Evolutionary conservation across 371 early-diverging fungal species (phyloP), one percentile per base, ranked within the genome.

Genomic region (Mucor piriformis): DNA sequence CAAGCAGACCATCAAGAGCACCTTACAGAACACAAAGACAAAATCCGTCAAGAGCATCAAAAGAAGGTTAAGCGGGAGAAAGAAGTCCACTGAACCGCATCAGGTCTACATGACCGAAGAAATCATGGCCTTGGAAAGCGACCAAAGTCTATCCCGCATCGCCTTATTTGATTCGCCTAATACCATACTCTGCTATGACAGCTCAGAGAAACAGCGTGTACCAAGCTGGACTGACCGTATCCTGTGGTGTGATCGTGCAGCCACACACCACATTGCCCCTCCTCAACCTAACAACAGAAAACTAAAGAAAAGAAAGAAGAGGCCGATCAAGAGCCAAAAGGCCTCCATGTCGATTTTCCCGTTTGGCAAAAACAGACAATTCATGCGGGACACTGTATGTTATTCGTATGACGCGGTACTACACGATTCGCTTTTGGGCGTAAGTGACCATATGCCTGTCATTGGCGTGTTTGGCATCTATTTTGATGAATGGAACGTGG

Each of bases 151-250:
- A 7, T 51, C 59, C 16, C 50, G 24, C 23, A 35, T 59, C 16
- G 25, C 51, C 0, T n/a, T 59, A 6, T 6, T 43, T 25, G 52
- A 44, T 43, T 43, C 23, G 16, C 57, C 57, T 0, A 20, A 21
- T 3, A 47, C 38, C 3, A 54, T 57, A 6, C 54, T 77, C 3
- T 63, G 58, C 1, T 92, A 92, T 59, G 92, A 93, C 58, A 83
- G 90, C 8, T 87, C 89, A 44, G 81, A 84, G 20, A 95, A 95
- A 64, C 81, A 82, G 50, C 84, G 98, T 24, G 82, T 87, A 1
- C 98, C 97, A n/a, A 83, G 95, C 1, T 98, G 95, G 90, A 93
- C 94, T 48, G 98, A 98, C 66, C 86, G 98, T 35, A 87, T 98
- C 20, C 69, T 96, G 32, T 96, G 94, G 92, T 74, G 80, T 50